Percentiles rank a stretch among this genome's conserved stretches.
Conservation (phyloP, 2,329 filamentous ascomycete genomes). For the Teratosphaeria destructans region DNA sequence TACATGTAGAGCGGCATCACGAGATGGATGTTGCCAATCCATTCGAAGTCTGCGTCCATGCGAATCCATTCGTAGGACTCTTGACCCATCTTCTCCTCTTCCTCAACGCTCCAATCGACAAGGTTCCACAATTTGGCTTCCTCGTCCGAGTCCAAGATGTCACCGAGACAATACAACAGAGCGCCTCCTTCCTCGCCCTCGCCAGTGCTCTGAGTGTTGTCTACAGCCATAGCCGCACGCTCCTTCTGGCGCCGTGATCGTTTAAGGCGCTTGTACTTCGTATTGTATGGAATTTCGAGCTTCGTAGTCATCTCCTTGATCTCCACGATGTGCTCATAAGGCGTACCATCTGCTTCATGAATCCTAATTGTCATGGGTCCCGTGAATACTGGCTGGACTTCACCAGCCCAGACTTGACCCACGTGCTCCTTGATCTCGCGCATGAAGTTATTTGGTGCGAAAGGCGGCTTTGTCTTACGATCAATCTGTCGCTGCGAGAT, state of each 20-base stretch:
- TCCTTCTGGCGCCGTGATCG: conserved; percentile 75
- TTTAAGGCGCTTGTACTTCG: conserved; percentile 96
- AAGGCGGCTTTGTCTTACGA: conserved; percentile 44
- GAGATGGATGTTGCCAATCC: conserved; percentile 76
- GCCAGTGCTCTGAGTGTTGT: conserved; percentile 42
- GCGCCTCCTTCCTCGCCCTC: conserved; percentile 53
- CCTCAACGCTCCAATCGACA: conserved; percentile 79
- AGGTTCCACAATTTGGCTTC: conserved; percentile 78
- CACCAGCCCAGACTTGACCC: conserved; percentile 56
- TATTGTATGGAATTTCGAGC: conserved; percentile 96
- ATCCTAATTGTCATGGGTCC: conserved; percentile 97
- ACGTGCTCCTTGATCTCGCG: conserved; percentile 75
- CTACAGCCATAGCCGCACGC: conserved; percentile 54
- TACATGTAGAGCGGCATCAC: conserved; percentile 96
- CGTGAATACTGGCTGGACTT: conserved; percentile 58
- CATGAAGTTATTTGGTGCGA: conserved; percentile 69
- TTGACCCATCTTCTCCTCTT: conserved; percentile 82
- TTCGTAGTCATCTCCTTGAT: conserved; percentile 78
- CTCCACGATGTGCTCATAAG: conserved; percentile 95
- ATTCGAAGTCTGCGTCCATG: conserved; percentile 96
- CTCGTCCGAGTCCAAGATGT: conserved; percentile 73
- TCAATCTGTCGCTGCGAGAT: conserved; percentile 65
- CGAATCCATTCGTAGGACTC: conserved; percentile 99
- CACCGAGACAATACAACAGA: conserved; percentile 81
- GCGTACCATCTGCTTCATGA: conserved; percentile 94